Evolutionary conservation across 208 protist species (phyloP).

Genomic region (Plasmodiophora brassicae): DNA sequence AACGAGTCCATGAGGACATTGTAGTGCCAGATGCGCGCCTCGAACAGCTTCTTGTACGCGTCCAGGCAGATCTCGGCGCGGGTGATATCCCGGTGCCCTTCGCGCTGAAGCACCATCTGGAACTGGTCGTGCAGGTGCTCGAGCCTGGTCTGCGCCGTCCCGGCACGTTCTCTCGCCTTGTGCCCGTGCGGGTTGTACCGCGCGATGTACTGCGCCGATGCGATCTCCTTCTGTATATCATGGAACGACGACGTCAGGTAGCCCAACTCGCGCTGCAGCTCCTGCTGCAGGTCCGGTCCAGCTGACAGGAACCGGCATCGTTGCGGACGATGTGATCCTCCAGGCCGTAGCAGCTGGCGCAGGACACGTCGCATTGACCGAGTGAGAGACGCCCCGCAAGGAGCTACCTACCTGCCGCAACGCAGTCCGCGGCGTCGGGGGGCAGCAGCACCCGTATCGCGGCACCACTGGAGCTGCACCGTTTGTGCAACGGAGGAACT

Average conservation of each 20-base stretch:
- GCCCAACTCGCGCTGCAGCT: background rate
- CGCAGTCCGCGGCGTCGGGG: too few species aligned
- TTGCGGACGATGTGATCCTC: too few species aligned
- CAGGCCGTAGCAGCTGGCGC: too few species aligned
- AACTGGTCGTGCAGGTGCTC: constrained; percentile 14
- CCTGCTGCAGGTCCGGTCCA: background rate
- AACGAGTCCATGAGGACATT: constrained; percentile 9
- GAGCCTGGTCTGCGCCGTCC: background rate
- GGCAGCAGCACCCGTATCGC: too few species aligned
- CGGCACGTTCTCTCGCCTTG: background rate
- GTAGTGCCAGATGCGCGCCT: background rate
- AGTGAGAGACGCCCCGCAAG: too few species aligned
- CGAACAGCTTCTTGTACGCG: background rate
- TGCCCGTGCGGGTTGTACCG: background rate
- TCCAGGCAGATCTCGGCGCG: background rate
- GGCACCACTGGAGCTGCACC: too few species aligned
- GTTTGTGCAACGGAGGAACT: too few species aligned
- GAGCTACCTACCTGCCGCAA: too few species aligned
- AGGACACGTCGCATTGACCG: too few species aligned
- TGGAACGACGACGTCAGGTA: background rate
- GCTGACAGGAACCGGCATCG: too few species aligned
- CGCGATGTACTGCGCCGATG: background rate
- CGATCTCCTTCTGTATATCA: background rate
- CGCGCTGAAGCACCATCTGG: constrained; percentile 27
- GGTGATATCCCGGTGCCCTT: background rate